Conservation (phyloP, 768 basidiomycete genomes). For the Tulasnella sp. region DNA sequence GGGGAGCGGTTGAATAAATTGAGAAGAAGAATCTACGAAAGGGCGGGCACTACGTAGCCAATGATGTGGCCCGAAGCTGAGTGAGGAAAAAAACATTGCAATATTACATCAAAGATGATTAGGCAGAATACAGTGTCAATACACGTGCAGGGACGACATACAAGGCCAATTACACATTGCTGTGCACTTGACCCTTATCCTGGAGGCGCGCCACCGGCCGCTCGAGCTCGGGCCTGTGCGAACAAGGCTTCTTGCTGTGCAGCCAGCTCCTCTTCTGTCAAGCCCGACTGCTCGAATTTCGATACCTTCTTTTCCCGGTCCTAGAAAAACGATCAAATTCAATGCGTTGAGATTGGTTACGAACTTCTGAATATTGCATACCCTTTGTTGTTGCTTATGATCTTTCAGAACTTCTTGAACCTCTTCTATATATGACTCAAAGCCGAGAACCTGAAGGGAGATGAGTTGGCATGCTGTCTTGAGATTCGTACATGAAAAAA, state of each 20-base stretch:
- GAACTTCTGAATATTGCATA: constrained; percentile 30
- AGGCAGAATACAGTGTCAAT: neutral
- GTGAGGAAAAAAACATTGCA: neutral
- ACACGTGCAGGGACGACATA: constrained; percentile 4
- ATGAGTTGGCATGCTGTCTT: neutral
- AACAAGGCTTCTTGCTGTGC: constrained; percentile 84
- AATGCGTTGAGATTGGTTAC: neutral
- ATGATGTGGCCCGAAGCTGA: too few species aligned
- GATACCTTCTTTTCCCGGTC: constrained; percentile 88
- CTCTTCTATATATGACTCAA: constrained; percentile 79
- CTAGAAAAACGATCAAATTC: too few species aligned
- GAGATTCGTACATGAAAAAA: neutral
- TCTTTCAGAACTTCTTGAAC: constrained; percentile 90
- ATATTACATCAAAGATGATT: neutral
- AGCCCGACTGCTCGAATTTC: constrained; percentile 73
- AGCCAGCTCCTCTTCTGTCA: constrained; percentile 81
- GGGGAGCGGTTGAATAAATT: too few species aligned
- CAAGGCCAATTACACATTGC: neutral
- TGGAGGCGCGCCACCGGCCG: constrained; percentile 19
- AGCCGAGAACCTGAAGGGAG: constrained; percentile 62
- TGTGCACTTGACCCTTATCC: too few species aligned
- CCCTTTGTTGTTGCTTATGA: constrained; percentile 93
- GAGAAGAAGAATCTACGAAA: too few species aligned
- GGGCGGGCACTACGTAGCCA: too few species aligned
- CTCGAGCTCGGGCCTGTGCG: constrained; percentile 58